Conservation (phyloP, 1,284 basidiomycete species). For the Cutaneotrichosporon arboriforme region DNA sequence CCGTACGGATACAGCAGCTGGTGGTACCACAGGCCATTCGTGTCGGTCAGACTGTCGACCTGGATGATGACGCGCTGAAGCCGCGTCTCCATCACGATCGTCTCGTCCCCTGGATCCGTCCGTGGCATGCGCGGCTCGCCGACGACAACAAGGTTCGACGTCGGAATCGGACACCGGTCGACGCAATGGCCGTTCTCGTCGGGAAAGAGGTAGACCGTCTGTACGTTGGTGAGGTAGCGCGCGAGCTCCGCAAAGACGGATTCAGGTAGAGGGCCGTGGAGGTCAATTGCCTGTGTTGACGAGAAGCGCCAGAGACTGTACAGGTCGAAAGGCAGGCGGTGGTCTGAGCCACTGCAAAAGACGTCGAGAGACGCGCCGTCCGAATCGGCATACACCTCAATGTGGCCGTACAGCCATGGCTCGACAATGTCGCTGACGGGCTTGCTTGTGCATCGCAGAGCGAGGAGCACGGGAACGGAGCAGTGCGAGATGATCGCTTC, state of each 20-base stretch:
- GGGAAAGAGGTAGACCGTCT: slow-evolving; percentile 3
- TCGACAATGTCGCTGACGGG: background rate
- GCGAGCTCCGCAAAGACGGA: background rate
- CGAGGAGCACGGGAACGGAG: background rate
- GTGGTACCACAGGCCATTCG: background rate
- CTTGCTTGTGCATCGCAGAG: background rate
- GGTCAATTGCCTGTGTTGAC: background rate
- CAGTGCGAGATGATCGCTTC: background rate
- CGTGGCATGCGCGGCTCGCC: background rate
- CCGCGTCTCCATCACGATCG: background rate
- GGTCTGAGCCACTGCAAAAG: background rate
- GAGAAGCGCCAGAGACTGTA: background rate
- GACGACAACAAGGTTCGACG: background rate
- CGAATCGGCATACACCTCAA: background rate
- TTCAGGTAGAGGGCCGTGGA: background rate
- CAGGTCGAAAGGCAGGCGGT: background rate
- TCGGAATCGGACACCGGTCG: slow-evolving; percentile 2
- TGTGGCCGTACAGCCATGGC: background rate
- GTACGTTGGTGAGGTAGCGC: background rate
- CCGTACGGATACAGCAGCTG: background rate
- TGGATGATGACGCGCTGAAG: background rate
- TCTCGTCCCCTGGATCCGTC: background rate
- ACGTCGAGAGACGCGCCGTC: background rate
- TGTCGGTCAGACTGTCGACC: background rate
- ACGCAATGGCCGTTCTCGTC: background rate